Evolutionary conservation across 371 early-diverging fungal genomes (phyloP), one percentile per base, ranked within the genome.

Genomic region (Mucor saturninus): DNA sequence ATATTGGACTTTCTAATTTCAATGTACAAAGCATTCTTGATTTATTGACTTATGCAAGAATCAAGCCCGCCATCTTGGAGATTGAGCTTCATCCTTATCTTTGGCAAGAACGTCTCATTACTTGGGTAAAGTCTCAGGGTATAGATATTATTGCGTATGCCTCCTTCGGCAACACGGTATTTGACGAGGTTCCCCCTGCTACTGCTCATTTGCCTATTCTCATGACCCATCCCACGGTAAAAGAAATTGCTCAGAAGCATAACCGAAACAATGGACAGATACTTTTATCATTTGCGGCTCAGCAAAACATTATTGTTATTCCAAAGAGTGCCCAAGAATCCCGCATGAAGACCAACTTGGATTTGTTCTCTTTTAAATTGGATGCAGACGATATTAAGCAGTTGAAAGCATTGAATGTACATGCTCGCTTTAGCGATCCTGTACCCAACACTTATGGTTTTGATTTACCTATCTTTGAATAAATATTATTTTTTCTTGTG

Each of bases 1-100:
- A 83, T 65, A 88, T 89, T 75, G 87, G 89, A 59, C 67, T 89
- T 26, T 85, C 87, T 62, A 89, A 89, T 74, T 85, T 81, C 54
- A 72, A 77, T 48, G 77, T 73, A 28, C 73, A 73, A 53, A 29
- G 55, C 2, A 59, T 73, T 29, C 46, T 75, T 43, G 79, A 78
- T 56, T 46, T 78, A 6, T 58, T 78, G 9, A 65, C 67, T 26
- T 78, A 78, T 51, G 73, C 57, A 50, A 72, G 55, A 55, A 80
- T 65, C 38, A 65, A 66, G 28, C 79, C 74, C 21, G 64, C 70
- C 15, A 57, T 68, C 31, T 68, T 49, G n/a, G 64, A 72, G 45
- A 64, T 88, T 42, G 89, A 92, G 61, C 71, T 80, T 37, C 89
- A 90, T 60, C 76, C 79, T 26, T 80, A 73, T 35, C 71, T 72